A percentile compares a stretch with the other conserved stretches of the same genome.
Evolutionary conservation across 2,329 filamentous ascomycete genomes (phyloP).

Genomic region (Penicillium sp.): DNA sequence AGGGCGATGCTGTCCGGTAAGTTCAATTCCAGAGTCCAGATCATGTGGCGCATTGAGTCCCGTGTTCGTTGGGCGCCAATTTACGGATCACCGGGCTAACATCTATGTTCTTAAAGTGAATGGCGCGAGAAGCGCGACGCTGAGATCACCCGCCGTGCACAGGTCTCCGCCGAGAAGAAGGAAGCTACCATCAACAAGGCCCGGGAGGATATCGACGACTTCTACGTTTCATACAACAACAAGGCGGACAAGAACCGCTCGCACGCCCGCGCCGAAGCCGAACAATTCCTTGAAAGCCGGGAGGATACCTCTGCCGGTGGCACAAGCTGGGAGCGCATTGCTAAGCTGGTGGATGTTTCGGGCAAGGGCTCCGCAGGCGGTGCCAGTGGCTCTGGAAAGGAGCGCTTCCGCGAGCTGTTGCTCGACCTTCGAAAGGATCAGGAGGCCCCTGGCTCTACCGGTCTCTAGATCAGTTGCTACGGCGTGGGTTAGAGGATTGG

Average conservation of each 20-base stretch:
- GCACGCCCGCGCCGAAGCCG: conserved; percentile 87
- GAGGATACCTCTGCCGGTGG: conserved; percentile 94
- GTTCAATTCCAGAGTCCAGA: conserved; percentile 8
- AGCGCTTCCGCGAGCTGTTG: conserved; percentile 90
- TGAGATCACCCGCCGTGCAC: conserved; percentile 77
- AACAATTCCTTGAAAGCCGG: conserved; percentile 83
- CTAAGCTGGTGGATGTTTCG: conserved; percentile 94
- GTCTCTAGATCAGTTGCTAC: conserved; percentile 38
- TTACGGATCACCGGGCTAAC: conserved; percentile 8
- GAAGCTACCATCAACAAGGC: conserved; percentile 84
- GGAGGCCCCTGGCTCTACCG: conserved; percentile 67
- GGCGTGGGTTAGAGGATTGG: conserved; percentile 3
- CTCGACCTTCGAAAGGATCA: conserved; percentile 89
- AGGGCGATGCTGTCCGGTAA: conserved; percentile 79
- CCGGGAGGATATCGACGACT: conserved; percentile 94
- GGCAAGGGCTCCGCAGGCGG: conserved; percentile 89
- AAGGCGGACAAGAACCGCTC: conserved; percentile 93
- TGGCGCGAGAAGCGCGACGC: conserved; percentile 91
- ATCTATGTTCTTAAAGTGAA: conserved; percentile 50
- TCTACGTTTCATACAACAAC: conserved; percentile 99
- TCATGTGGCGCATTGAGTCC: conserved; percentile 8
- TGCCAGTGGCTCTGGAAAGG: conserved; percentile 88
- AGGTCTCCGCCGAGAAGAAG: conserved; percentile 81
- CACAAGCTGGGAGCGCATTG: conserved; percentile 97
- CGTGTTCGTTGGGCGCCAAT: background rate